A percentile compares a stretch with the other conserved stretches of the same genome.
Evolutionary conservation across 2,329 filamentous ascomycete genomes (phyloP).

Genomic region (Aspergillus sp.): DNA sequence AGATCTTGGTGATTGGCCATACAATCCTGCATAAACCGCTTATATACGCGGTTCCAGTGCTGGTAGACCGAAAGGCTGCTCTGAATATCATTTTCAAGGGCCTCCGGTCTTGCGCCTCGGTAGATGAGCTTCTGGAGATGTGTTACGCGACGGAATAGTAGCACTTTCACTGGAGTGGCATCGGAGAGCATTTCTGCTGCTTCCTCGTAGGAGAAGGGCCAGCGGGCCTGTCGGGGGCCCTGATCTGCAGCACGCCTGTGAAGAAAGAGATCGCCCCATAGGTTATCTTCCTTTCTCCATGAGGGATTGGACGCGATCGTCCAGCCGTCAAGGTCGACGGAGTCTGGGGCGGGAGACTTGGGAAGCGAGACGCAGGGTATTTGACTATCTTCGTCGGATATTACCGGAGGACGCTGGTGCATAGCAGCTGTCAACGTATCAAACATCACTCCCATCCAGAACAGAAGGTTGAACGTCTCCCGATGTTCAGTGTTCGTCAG

Average conservation of each 20-base stretch:
- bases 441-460: constrained; percentile 54
- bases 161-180: constrained; percentile 51
- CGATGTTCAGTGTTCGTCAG: constrained; percentile 23
- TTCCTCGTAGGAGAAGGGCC: constrained; percentile 49
- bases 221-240: constrained; percentile 26
- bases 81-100: constrained; percentile 43
- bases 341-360: neutral
- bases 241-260: constrained; percentile 6
- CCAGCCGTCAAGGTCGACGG: constrained; percentile 3
- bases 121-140: constrained; percentile 48
- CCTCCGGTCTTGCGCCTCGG: constrained; percentile 27
- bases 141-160: constrained; percentile 50
- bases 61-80: constrained; percentile 45
- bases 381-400: constrained; percentile 42
- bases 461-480: constrained; percentile 46
- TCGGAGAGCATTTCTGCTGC: constrained; percentile 44
- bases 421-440: constrained; percentile 51
- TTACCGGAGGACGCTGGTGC: constrained; percentile 39
- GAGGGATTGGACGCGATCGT: constrained; percentile 6
- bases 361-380: constrained; percentile 14
- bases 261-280: constrained; percentile 37
- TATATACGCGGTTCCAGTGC: constrained; percentile 49
- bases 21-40: constrained; percentile 46
- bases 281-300: constrained; percentile 11
- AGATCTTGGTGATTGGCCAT: constrained; percentile 44